Evolutionary conservation across 129 eudicot species (phyloP).

Genomic region (Daucus carota): DNA sequence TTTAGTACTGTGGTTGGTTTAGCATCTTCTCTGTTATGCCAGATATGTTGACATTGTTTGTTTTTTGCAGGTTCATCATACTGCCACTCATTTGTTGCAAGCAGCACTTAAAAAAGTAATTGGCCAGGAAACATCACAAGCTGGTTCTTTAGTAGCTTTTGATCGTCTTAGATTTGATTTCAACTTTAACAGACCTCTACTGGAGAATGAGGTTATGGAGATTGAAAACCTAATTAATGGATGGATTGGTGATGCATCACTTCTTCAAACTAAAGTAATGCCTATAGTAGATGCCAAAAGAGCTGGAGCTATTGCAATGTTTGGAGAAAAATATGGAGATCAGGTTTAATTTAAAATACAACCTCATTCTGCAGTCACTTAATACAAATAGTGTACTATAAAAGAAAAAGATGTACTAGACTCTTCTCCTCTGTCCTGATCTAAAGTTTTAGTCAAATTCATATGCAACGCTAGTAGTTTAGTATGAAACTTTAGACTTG

Average conservation of each 20-base stretch:
- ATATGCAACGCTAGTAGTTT: not conserved
- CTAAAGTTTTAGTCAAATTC: not conserved
- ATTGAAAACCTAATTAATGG: slow-evolving; percentile 70
- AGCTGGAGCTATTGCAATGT: slow-evolving; percentile 97
- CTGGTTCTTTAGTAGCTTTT: slow-evolving; percentile 96
- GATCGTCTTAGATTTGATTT: slow-evolving; percentile 97
- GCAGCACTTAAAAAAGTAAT: slow-evolving; percentile 81
- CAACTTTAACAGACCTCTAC: slow-evolving; percentile 77
- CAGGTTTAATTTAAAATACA: slow-evolving; percentile 34
- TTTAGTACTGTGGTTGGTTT: not conserved
- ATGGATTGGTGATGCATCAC: slow-evolving; percentile 78
- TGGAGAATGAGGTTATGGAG: slow-evolving; percentile 59
- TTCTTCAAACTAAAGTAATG: slow-evolving; percentile 81
- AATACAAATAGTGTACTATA: not conserved
- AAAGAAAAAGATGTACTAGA: not conserved
- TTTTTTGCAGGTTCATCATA: slow-evolving; percentile 70
- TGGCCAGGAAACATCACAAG: slow-evolving; percentile 95
- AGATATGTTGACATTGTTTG: not conserved
- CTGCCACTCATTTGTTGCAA: slow-evolving; percentile 97
- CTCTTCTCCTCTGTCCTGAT: not conserved
- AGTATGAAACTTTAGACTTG: not conserved
- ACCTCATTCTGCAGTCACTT: not conserved
- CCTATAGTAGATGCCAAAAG: slow-evolving; percentile 68
- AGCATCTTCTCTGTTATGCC: not conserved
- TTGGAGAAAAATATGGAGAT: slow-evolving; percentile 97